phyloP scores from a whole-genome alignment of 768 basidiomycete genomes.

The Kwoniella sp. region DNA sequence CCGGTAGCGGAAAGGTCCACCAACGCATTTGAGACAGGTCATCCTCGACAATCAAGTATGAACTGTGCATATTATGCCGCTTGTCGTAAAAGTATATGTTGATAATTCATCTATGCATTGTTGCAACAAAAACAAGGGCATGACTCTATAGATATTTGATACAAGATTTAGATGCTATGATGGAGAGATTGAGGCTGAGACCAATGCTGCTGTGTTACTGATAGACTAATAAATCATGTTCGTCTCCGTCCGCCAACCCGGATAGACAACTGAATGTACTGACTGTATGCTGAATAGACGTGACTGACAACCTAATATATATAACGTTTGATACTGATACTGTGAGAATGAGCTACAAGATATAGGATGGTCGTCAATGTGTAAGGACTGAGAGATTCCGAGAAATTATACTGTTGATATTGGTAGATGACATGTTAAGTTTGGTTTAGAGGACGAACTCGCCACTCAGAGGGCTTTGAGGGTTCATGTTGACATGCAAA shows the following conservation, averaged over 20 bases:
- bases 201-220: background rate
- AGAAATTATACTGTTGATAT: background rate
- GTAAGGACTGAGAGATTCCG: background rate
- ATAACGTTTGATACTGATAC: background rate
- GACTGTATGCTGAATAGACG: background rate
- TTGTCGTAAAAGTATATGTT: too few species aligned
- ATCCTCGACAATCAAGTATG: too few species aligned
- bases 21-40: too few species aligned
- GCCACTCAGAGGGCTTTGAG: constrained; percentile 23
- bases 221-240: background rate
- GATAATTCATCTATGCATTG: background rate
- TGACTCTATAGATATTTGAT: background rate
- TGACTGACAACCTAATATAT: background rate
- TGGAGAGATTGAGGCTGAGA: background rate
- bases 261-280: background rate
- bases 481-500: constrained; percentile 21
- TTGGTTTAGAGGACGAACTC: constrained; percentile 21
- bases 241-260: background rate
- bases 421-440: background rate
- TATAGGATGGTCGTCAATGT: background rate
- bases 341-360: background rate
- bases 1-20: too few species aligned
- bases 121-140: background rate
- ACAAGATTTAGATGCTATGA: background rate
- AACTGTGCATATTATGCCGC: too few species aligned